Evolutionary conservation across 1,284 basidiomycete genomes (phyloP), one percentile per base, ranked within the genome.

Genomic region (Heliocybe sulcata): DNA sequence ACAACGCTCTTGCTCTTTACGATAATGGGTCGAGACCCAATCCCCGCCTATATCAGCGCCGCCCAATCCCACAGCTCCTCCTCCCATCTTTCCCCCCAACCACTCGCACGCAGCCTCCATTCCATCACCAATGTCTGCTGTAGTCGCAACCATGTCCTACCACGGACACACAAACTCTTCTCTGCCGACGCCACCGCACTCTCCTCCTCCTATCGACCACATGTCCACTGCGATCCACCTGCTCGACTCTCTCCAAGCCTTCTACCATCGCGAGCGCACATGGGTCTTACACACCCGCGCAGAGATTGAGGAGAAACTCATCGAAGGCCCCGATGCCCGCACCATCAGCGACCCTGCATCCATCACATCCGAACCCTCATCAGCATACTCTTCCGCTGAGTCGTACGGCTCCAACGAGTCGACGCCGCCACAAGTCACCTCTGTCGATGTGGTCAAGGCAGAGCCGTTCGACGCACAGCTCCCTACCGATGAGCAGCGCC

Each of bases 201-300:
- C 77, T 25, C 76, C 76, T 1, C 64, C 68, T 1, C 67, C 63
- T 1, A 63, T 61, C 47, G 70, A 69, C 49, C 65, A 68, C 35
- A 62, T 63, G 16, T 67, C 69, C 54, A 73, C 75, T 3, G 79
- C 83, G 16, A 70, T 78, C 52, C 70, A 74, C 57, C 77, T 83
- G 60, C 78, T 87, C 62, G 79, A 85, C 59, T 76, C 78, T 31
- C 79, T 88, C 54, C 72, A 82, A 47, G 69, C 77, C 14, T 86
- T 83, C 61, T 87, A 88, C 65, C 79, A 84, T 63, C 75, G 81
- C 60, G 81, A 85, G 68, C 80, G 80, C 45, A 78, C 78, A 69
- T 87, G 85, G 83, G 77, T 86, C 3, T 79, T 82, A 61, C 79
- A 72, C 55, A 67, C 66, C 35, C 66, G 67, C 35, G 69, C 69